Conservation (phyloP, 352 stramenopile genomes). For the Globisporangium takayamanum region DNA sequence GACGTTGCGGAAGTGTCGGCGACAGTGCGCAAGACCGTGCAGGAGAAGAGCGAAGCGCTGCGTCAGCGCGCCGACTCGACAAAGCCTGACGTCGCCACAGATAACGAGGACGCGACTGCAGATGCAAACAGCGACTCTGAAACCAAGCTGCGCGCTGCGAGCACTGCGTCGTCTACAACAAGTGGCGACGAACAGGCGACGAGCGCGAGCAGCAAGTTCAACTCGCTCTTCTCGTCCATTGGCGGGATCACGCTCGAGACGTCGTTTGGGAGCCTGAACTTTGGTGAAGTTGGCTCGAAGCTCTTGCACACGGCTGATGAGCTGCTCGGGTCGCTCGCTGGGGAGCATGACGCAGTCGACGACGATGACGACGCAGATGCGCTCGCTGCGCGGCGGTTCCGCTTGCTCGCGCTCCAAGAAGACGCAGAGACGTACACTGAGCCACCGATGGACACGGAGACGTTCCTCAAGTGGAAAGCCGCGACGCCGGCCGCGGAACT, state of each 20-base stretch:
- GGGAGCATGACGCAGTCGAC: slow-evolving; percentile 24
- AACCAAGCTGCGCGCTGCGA: not conserved
- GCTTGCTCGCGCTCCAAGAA: slow-evolving; percentile 55
- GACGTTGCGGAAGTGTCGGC: slow-evolving; percentile 59
- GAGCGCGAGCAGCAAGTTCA: slow-evolving; percentile 11
- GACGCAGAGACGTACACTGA: slow-evolving; percentile 60
- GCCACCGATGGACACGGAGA: slow-evolving; percentile 43
- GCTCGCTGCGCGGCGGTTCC: slow-evolving; percentile 45
- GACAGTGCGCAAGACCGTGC: slow-evolving; percentile 39
- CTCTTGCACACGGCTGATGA: slow-evolving; percentile 65
- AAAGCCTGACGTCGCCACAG: slow-evolving; percentile 14
- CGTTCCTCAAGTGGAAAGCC: slow-evolving; percentile 58
- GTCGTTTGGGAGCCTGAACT: slow-evolving; percentile 22
- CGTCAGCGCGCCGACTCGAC: slow-evolving; percentile 20
- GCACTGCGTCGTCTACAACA: not conserved
- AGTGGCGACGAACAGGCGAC: not conserved
- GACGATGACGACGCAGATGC: slow-evolving; percentile 5
- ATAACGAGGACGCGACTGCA: slow-evolving; percentile 1
- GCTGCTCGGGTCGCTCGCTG: slow-evolving; percentile 42
- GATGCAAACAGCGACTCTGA: slow-evolving; percentile 2
- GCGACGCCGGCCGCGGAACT: slow-evolving; percentile 28
- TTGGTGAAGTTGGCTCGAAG: slow-evolving; percentile 59
- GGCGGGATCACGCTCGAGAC: slow-evolving; percentile 17
- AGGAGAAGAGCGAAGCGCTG: slow-evolving; percentile 44
- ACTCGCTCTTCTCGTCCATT: slow-evolving; percentile 58